Base-by-base conservation (phyloP, 1,284 basidiomycete genomes). In the Irpex sp. region DNA sequence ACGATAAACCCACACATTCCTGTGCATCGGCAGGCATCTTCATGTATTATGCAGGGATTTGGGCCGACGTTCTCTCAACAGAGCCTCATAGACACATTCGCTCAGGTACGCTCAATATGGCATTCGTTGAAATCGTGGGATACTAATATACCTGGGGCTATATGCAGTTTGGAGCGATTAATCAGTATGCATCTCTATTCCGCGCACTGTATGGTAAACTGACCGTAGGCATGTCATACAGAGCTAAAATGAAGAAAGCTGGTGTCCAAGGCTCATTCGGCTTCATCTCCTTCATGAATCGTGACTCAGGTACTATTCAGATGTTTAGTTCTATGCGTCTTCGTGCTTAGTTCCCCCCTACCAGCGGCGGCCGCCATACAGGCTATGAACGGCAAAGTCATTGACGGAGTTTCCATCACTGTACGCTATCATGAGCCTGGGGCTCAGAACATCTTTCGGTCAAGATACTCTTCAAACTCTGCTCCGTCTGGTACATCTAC, bases 371-470 rank as follows among this genome's bases (percentile, higher is more conserved):
- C 34, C 15, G 59, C 59, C 8, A 5, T 61, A 21, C 31, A 56
- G 4, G 51, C 9, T 11, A 54, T 61, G 59, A 61, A 61, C n/a
- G 51, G 31, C 49, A 55, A 15, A 31, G 5, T 38, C 15, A 40
- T 61, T n/a, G 51, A 37, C 3, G 11, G 17, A 8, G 26, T 8
- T 34, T 38, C 36, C n/a, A 54, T 61, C 11, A 31, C 36, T 19
- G 59, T 61, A 19, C 59, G 59, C 51, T 61, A 21, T 36, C 36
- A 54, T 34, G 59, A 61, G 31, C 49, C 59, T 5, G 21, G 6
- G 7, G 19, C n/a, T 47, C 59, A 61, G 37, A 31, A 7, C 31
- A 44, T 36, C 26, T 61, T 61, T 19, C 37, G 47, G 19, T 9
- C 6, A 7, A 15, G 47, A 5, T 47, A 9, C 34, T 48, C 40